phyloP scores from a whole-genome alignment of 148 eudicot genomes.

The Cornus controversa region DNA sequence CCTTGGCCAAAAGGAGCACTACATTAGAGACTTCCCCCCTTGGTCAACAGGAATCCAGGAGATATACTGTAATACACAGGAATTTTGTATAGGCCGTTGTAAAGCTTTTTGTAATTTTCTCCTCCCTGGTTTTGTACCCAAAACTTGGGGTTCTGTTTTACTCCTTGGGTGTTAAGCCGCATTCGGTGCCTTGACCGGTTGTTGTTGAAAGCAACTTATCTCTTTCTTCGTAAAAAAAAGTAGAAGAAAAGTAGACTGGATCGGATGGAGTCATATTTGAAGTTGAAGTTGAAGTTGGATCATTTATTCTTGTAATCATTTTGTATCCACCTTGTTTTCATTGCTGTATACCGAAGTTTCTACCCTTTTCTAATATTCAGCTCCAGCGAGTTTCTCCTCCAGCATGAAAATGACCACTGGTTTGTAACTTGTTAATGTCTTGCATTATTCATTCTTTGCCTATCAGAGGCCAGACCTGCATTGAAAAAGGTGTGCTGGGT shows the following conservation, averaged over 20 bases:
- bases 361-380: no score
- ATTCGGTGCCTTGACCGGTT: not conserved
- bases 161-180: not conserved
- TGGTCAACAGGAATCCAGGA: not conserved
- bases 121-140: constrained; percentile 4
- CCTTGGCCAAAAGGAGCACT: constrained; percentile 2
- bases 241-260: not conserved
- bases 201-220: not conserved
- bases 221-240: not conserved
- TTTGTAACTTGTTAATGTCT: no score
- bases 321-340: no score
- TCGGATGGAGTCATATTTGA: no score
- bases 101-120: constrained; percentile 28
- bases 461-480: no score
- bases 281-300: no score
- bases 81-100: constrained; percentile 38
- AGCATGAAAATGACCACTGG: no score
- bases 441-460: no score
- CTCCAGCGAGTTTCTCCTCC: no score
- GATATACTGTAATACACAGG: constrained; percentile 5
- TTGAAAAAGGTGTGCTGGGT: no score
- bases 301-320: no score
- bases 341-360: no score
- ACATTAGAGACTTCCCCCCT: not conserved
- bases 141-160: not conserved